Evolutionary conservation across 2,329 filamentous ascomycete species (phyloP).

Genomic region (Claviceps sorghi): DNA sequence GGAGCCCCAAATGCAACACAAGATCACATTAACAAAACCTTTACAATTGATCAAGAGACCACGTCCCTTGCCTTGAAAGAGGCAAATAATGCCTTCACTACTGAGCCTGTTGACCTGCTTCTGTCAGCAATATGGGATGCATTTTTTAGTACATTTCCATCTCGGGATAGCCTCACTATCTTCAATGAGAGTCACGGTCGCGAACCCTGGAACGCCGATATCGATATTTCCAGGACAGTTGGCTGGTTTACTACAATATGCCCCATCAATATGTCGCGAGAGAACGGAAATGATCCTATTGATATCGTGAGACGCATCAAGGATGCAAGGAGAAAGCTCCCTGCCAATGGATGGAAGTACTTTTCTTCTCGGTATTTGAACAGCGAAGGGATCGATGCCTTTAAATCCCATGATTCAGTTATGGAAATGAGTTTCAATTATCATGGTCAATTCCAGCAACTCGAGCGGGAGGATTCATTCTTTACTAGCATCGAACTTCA

Average conservation of each 20-base stretch:
- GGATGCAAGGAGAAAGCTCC: not conserved
- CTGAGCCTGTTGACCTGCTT: slow-evolving; percentile 19
- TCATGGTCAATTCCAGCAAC: slow-evolving; percentile 8
- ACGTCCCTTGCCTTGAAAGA: slow-evolving; percentile 5
- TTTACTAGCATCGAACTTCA: slow-evolving; percentile 4
- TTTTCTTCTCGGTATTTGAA: not conserved
- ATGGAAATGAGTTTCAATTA: slow-evolving; percentile 8
- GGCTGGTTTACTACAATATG: slow-evolving; percentile 24
- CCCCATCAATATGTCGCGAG: slow-evolving; percentile 10
- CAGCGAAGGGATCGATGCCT: not conserved
- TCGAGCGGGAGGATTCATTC: slow-evolving; percentile 8
- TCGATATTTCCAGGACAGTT: slow-evolving; percentile 21
- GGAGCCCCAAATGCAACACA: not conserved
- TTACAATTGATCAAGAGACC: not conserved
- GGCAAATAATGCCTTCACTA: slow-evolving; percentile 8
- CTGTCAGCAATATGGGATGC: slow-evolving; percentile 16
- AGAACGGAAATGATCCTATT: not conserved
- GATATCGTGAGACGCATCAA: not conserved
- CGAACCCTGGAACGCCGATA: slow-evolving; percentile 15
- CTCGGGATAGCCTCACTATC: slow-evolving; percentile 14
- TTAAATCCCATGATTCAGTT: not conserved
- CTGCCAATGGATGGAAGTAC: slow-evolving; percentile 2
- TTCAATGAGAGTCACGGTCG: slow-evolving; percentile 12
- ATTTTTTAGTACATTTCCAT: slow-evolving; percentile 17
- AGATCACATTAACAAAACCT: slow-evolving; percentile 1